These are phyloP conservation scores for Gautieria morchelliformis DNA, from an alignment of 768 basidiomycete genomes.

Conservation along the genomic window DNA sequence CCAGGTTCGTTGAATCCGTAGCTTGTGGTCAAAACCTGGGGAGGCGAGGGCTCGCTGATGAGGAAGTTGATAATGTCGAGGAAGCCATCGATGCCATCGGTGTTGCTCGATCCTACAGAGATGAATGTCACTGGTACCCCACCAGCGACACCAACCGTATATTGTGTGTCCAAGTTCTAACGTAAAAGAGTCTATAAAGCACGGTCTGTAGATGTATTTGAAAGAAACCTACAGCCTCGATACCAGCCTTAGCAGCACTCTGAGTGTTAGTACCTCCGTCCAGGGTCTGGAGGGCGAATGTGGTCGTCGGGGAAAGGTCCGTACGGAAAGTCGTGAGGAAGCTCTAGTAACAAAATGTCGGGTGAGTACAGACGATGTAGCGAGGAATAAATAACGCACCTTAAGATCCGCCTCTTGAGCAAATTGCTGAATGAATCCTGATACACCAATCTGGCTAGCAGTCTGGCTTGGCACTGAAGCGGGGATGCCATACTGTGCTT, in stretches of 20 bases:
- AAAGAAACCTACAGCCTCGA: slow-evolving; percentile 5
- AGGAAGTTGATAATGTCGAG: slow-evolving; percentile 19
- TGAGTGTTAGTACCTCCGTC: slow-evolving; percentile 11
- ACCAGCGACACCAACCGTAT: slow-evolving; percentile 25
- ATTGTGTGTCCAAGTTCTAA: slow-evolving; percentile 28
- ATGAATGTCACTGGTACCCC: slow-evolving; percentile 20
- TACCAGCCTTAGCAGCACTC: slow-evolving; percentile 4
- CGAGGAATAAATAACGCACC: neutral
- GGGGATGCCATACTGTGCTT: slow-evolving; percentile 23
- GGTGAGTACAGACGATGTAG: neutral
- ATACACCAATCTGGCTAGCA: slow-evolving; percentile 21
- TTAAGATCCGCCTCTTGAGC: slow-evolving; percentile 1
- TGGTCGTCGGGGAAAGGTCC: slow-evolving; percentile 9
- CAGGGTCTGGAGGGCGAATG: slow-evolving; percentile 5
- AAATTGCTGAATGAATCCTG: slow-evolving; percentile 14
- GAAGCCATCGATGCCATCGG: slow-evolving; percentile 14
- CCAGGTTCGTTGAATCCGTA: slow-evolving; percentile 4
- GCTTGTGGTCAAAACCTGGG: slow-evolving; percentile 10
- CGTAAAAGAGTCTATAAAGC: neutral
- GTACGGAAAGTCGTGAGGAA: slow-evolving; percentile 10
- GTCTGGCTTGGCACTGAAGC: slow-evolving; percentile 18
- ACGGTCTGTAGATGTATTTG: no score
- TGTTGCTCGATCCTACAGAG: slow-evolving; percentile 15
- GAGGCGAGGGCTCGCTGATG: neutral
- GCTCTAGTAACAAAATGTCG: neutral